phyloP scores from a whole-genome alignment of 768 basidiomycete genomes.

The Peribolospora kevripleyi region DNA sequence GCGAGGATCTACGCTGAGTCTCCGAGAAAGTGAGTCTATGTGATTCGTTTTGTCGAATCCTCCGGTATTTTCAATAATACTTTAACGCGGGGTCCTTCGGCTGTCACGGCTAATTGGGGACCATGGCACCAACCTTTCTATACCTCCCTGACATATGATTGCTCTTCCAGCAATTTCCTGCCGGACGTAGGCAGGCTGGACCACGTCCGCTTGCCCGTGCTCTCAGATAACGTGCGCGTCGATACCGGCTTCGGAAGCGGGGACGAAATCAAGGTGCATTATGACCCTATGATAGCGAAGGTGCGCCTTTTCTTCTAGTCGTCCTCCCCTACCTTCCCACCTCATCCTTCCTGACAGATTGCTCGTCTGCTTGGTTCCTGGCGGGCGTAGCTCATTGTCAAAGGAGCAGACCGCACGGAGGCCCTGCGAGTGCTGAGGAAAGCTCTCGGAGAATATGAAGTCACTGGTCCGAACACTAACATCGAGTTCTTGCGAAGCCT shows the following conservation, averaged over 20 bases:
- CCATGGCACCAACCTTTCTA: no score
- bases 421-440: conserved; percentile 55
- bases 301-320: not conserved
- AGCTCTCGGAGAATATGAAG: conserved; percentile 65
- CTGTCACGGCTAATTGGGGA: no score
- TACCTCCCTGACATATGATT: not conserved
- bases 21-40: conserved; percentile 38
- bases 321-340: conserved; percentile 10
- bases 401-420: conserved; percentile 58
- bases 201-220: conserved; percentile 53
- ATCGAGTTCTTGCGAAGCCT: conserved; percentile 61
- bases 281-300: conserved; percentile 80
- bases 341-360: not conserved
- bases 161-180: conserved; percentile 35
- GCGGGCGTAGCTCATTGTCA: conserved; percentile 39
- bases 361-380: no score
- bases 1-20: conserved; percentile 90
- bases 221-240: conserved; percentile 47
- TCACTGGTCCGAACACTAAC: conserved; percentile 78
- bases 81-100: no score
- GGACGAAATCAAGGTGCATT: conserved; percentile 29
- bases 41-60: no score
- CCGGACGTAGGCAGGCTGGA: conserved; percentile 67
- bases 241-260: conserved; percentile 62
- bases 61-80: no score